A percentile compares a stretch with the other conserved stretches of the same genome.
Conservation (phyloP, 257 asterid species). For the Gentiana straminea region DNA sequence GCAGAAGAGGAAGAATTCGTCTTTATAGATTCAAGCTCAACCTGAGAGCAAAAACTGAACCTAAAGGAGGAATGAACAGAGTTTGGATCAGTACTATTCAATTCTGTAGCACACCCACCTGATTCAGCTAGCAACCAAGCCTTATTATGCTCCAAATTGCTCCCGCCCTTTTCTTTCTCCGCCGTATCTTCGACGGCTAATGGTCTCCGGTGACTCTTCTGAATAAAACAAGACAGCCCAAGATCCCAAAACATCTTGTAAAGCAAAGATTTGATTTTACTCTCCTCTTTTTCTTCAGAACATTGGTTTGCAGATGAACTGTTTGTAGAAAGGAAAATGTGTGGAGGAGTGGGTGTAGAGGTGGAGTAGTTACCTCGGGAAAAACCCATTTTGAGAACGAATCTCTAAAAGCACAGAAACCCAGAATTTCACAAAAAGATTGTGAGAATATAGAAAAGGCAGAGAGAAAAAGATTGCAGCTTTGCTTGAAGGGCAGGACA, state of each 20-base stretch:
- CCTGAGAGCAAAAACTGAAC: slow-evolving; percentile 83
- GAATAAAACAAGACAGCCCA: slow-evolving; percentile 54
- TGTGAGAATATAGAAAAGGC: slow-evolving; percentile 25
- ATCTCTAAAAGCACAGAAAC: slow-evolving; percentile 38
- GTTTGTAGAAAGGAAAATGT: slow-evolving; percentile 25
- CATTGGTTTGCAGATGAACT: slow-evolving; percentile 22
- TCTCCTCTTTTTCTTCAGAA: slow-evolving; percentile 28
- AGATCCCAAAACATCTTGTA: slow-evolving; percentile 64
- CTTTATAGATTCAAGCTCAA: slow-evolving; percentile 78
- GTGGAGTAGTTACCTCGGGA: slow-evolving; percentile 26
- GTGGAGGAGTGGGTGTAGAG: slow-evolving; percentile 24
- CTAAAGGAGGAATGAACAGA: slow-evolving; percentile 88
- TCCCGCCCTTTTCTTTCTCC: slow-evolving; percentile 11
- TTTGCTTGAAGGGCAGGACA: slow-evolving; percentile 56
- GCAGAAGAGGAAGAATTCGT: slow-evolving; percentile 40
- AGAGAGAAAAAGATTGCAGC: slow-evolving; percentile 14
- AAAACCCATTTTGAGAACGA: slow-evolving; percentile 42
- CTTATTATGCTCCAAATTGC: slow-evolving; percentile 52
- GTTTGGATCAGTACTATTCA: slow-evolving; percentile 47
- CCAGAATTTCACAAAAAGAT: slow-evolving; percentile 27
- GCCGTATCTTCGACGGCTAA: slow-evolving; percentile 24
- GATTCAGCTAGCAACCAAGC: slow-evolving; percentile 93
- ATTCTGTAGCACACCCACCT: slow-evolving; percentile 62
- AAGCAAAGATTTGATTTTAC: slow-evolving; percentile 51
- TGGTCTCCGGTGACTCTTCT: slow-evolving; percentile 32